A percentile compares a stretch with the other conserved stretches of the same genome.
Evolutionary conservation across 129 eudicot species (phyloP).

Genomic region (Silybum marianum): DNA sequence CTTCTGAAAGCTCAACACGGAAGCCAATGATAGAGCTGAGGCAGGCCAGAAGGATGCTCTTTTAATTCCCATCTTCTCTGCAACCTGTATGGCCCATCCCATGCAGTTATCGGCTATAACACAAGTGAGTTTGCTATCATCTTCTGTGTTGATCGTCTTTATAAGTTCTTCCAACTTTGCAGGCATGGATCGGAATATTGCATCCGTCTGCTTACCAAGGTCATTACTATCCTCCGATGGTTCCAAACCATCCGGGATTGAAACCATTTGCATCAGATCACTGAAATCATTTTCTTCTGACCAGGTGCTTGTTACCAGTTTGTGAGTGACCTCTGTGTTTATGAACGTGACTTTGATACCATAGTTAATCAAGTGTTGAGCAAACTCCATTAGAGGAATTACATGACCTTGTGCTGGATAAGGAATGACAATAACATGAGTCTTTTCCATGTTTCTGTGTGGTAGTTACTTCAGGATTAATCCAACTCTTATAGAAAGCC

Average conservation of each 20-base stretch:
- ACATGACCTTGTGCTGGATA: constrained; percentile 65
- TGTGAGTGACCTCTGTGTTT: constrained; percentile 45
- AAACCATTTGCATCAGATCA: constrained; percentile 23
- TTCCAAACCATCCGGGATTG: constrained; percentile 32
- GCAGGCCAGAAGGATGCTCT: constrained; percentile 22
- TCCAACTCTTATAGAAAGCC: constrained; percentile 6
- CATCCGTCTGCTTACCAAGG: constrained; percentile 13
- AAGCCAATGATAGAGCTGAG: constrained; percentile 29
- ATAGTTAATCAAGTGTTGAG: constrained; percentile 14
- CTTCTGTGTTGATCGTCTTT: constrained; percentile 29
- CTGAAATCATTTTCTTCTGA: constrained; percentile 3
- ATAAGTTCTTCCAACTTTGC: constrained; percentile 30
- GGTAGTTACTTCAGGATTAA: not conserved
- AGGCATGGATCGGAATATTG: constrained; percentile 29
- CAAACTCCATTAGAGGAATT: constrained; percentile 50
- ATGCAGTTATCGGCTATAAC: constrained; percentile 33
- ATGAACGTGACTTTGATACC: constrained; percentile 38
- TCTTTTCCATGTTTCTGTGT: constrained; percentile 2
- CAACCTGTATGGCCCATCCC: constrained; percentile 27
- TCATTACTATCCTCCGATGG: constrained; percentile 33
- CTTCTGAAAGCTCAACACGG: constrained; percentile 13
- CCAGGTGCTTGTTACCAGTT: constrained; percentile 14
- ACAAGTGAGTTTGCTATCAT: constrained; percentile 28
- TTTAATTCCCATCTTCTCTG: constrained; percentile 10
- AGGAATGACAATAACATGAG: constrained; percentile 43